These are phyloP conservation scores for Zasmidium citrigriseum DNA, from an alignment of 2,329 filamentous ascomycete genomes.

Conservation along the genomic window DNA sequence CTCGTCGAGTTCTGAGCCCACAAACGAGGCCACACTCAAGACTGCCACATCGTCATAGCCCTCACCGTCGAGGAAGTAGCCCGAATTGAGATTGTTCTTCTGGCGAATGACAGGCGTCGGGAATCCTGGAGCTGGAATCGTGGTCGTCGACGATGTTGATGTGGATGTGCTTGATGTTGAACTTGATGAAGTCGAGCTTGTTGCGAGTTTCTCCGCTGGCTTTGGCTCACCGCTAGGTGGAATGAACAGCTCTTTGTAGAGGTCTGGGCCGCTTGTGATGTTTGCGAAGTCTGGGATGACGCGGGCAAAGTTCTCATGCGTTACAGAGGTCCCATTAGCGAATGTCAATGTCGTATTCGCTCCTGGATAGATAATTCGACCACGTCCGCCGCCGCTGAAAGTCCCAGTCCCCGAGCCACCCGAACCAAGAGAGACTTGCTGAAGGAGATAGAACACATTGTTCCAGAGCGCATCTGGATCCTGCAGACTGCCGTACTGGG, in stretches of 20 bases:
- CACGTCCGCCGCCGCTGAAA: conserved; percentile 47
- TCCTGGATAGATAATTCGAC: conserved; percentile 46
- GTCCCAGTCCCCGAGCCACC: conserved; percentile 44
- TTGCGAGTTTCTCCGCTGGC: conserved; percentile 26
- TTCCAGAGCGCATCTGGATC: conserved; percentile 61
- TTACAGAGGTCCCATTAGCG: conserved; percentile 45
- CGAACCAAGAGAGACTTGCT: conserved; percentile 44
- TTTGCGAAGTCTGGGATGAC: conserved; percentile 44
- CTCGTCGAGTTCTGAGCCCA: conserved; percentile 32
- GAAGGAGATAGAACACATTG: conserved; percentile 49
- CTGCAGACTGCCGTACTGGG: conserved; percentile 52
- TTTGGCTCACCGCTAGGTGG: conserved; percentile 18
- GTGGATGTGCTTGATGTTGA: conserved; percentile 12
- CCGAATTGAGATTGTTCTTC: conserved; percentile 45
- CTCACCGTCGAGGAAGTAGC: conserved; percentile 48
- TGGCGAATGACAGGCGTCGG: conserved; percentile 43
- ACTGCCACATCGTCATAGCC: conserved; percentile 50
- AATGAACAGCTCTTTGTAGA: conserved; percentile 41
- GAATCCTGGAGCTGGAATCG: conserved; percentile 43
- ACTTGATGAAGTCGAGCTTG: conserved; percentile 7
- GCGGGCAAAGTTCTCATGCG: conserved; percentile 46
- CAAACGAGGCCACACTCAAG: conserved; percentile 46
- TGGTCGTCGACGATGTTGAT: conserved; percentile 18
- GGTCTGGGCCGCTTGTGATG: conserved; percentile 44
- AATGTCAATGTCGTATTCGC: conserved; percentile 46